These are phyloP conservation scores for Stephanodiscus minutulus DNA, from an alignment of 108 stramenopile species.

Conservation along the genomic window DNA sequence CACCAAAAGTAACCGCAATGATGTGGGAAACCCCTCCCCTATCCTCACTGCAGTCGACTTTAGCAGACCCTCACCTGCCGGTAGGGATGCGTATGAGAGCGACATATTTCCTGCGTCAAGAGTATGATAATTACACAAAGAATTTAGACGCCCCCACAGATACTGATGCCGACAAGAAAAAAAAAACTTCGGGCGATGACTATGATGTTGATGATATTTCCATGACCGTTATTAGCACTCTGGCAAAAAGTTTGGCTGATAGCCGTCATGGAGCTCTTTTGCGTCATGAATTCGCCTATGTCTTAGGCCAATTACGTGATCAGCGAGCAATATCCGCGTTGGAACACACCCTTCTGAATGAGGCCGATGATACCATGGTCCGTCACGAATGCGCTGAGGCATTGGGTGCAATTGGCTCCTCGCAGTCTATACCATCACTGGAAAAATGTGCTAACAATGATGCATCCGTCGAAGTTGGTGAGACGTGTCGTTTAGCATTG, in stretches of 20 bases:
- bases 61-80: slow-evolving; percentile 65
- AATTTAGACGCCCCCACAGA: slow-evolving; percentile 14
- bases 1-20: neutral
- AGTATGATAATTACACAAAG: slow-evolving; percentile 42
- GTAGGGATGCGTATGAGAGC: slow-evolving; percentile 90
- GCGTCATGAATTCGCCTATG: slow-evolving; percentile 98
- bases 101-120: slow-evolving; percentile 75
- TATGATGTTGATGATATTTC: slow-evolving; percentile 25
- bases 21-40: slow-evolving; percentile 76
- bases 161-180: slow-evolving; percentile 15
- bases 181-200: slow-evolving; percentile 17
- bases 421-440: slow-evolving; percentile 48
- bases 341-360: slow-evolving; percentile 53
- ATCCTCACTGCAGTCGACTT: slow-evolving; percentile 42
- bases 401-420: slow-evolving; percentile 79
- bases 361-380: slow-evolving; percentile 89
- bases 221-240: slow-evolving; percentile 43
- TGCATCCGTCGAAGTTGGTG: slow-evolving; percentile 79
- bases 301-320: slow-evolving; percentile 94
- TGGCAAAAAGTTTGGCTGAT: slow-evolving; percentile 55
- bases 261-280: slow-evolving; percentile 82
- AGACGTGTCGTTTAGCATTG: slow-evolving; percentile 91
- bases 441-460: slow-evolving; percentile 38
- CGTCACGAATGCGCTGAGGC: slow-evolving; percentile 98
- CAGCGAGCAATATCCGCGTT: slow-evolving; percentile 56